A percentile compares a stretch with the other conserved stretches of the same genome.
These are phyloP conservation scores for Yamadazyma atmosphaerica DNA, from an alignment of 1,139 yeast genomes.

Conservation along the genomic window DNA sequence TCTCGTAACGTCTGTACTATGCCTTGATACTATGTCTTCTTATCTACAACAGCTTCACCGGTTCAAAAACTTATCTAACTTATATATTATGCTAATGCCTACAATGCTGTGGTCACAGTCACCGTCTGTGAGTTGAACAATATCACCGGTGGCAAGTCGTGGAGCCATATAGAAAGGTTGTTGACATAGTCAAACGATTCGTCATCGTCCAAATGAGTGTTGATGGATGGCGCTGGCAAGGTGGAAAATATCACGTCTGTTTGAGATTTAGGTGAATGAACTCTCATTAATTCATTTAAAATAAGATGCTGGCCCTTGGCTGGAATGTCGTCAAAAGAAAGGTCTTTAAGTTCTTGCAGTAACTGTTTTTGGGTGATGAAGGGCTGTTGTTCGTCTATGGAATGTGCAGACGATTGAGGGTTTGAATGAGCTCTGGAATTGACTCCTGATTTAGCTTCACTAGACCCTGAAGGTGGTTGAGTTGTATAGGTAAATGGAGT, in stretches of 20 bases:
- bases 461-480: neutral
- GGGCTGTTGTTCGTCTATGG: neutral
- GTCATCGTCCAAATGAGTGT: constrained; percentile 69
- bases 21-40: too few relatives aligned
- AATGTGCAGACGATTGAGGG: constrained; percentile 1
- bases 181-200: constrained; percentile 76
- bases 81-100: constrained; percentile 14
- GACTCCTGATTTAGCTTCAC: neutral
- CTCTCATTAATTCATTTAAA: constrained; percentile 77
- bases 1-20: too few relatives aligned
- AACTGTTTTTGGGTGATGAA: constrained; percentile 36
- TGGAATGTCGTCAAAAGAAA: constrained; percentile 79
- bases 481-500: constrained; percentile 3
- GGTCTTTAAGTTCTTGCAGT: constrained; percentile 40
- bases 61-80: too few relatives aligned
- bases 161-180: constrained; percentile 77
- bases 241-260: constrained; percentile 83
- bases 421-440: neutral
- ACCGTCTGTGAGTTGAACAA: constrained; percentile 87
- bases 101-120: constrained; percentile 91
- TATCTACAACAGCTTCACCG: too few relatives aligned
- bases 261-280: constrained; percentile 52
- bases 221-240: constrained; percentile 81
- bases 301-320: constrained; percentile 90
- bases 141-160: constrained; percentile 77